Conservation (phyloP, 1,284 basidiomycete species). For the Ganoderma boninense region DNA sequence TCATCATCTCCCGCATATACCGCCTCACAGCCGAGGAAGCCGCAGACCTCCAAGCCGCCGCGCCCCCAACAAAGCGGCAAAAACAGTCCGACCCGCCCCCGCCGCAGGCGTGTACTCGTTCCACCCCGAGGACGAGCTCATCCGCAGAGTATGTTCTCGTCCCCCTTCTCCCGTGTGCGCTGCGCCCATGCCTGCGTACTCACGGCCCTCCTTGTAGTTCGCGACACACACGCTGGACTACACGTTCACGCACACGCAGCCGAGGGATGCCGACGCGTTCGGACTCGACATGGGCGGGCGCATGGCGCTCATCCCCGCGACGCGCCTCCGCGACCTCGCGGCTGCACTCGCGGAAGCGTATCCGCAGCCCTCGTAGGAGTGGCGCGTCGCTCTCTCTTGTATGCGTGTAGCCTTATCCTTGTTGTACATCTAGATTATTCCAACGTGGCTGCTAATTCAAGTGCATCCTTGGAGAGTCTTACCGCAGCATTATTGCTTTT, state of each 20-base stretch:
- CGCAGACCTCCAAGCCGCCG: conserved; percentile 46
- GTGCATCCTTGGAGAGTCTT: background rate
- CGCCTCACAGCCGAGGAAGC: conserved; percentile 70
- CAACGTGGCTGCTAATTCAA: background rate
- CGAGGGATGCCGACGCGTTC: conserved; percentile 77
- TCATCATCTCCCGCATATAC: conserved; percentile 82
- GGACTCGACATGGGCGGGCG: conserved; percentile 84
- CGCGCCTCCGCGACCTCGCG: conserved; percentile 52
- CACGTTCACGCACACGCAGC: conserved; percentile 66
- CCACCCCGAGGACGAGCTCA: conserved; percentile 87
- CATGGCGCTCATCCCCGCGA: conserved; percentile 73
- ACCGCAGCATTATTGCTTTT: too few species aligned
- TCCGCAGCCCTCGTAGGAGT: conserved; percentile 36
- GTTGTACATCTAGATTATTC: background rate
- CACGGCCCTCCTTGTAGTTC: conserved; percentile 50
- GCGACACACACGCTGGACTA: conserved; percentile 73
- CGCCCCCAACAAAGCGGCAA: conserved; percentile 49
- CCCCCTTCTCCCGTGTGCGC: background rate
- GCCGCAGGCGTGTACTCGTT: conserved; percentile 71
- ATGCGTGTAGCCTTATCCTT: background rate
- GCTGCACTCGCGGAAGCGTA: conserved; percentile 39
- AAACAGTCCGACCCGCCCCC: conserved; percentile 45
- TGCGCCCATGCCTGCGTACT: conserved; percentile 1
- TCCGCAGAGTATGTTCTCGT: conserved; percentile 62
- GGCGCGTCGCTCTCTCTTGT: background rate